phyloP scores from a whole-genome alignment of 306 rosid species.

The Prunus salicina region DNA sequence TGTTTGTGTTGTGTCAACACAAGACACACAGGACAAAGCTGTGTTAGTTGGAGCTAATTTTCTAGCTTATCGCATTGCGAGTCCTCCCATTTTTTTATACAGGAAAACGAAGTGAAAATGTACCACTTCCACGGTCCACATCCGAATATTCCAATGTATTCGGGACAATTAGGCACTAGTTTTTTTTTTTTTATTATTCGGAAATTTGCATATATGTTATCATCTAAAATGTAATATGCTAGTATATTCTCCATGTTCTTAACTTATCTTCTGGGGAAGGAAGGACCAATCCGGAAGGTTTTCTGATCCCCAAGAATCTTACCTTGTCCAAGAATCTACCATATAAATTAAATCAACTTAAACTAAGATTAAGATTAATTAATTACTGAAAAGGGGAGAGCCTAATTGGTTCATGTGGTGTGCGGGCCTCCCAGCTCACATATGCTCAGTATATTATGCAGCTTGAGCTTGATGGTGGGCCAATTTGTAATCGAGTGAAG shows the following conservation, averaged over 20 bases:
- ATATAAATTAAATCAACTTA: background rate
- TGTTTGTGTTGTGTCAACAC: constrained; percentile 1
- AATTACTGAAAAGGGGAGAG: background rate
- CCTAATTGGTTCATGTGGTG: constrained; percentile 15
- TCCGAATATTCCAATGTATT: constrained; percentile 45
- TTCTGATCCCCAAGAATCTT: constrained; percentile 38
- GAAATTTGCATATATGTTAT: background rate
- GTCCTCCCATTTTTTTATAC: background rate
- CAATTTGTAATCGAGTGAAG: background rate
- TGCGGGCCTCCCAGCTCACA: constrained; percentile 14
- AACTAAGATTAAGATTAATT: background rate
- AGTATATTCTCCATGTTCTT: constrained; percentile 49
- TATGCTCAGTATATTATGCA: background rate
- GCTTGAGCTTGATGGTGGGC: background rate
- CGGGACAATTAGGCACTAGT: constrained; percentile 6
- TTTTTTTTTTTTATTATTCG: background rate
- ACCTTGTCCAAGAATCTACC: constrained; percentile 38
- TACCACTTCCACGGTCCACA: constrained; percentile 25
- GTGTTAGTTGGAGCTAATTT: constrained; percentile 9
- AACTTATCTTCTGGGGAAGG: constrained; percentile 39
- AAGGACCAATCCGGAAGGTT: constrained; percentile 18
- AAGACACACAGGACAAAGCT: constrained; percentile 23
- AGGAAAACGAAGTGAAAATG: constrained; percentile 21
- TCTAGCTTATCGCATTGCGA: background rate
- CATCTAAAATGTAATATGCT: constrained; percentile 33